Evolutionary conservation across 768 basidiomycete genomes (phyloP).

Genomic region (Macrolepiota fuliginosa): DNA sequence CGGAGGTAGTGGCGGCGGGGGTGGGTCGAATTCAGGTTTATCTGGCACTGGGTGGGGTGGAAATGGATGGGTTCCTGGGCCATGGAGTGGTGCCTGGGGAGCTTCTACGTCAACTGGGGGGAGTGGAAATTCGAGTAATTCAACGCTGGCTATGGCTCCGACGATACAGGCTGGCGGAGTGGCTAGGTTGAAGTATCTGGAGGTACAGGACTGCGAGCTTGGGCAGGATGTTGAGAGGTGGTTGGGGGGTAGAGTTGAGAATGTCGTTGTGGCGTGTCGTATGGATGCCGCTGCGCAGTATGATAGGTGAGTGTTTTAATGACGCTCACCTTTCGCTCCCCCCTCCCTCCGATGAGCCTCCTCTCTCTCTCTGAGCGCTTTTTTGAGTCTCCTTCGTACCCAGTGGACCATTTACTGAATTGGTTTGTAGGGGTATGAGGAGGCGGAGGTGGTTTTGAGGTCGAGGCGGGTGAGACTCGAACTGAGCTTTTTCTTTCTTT

Average conservation of each 20-base stretch:
- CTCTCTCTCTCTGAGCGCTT: background rate
- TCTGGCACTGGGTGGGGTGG: too few species aligned
- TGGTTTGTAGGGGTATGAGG: background rate
- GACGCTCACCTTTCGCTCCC: conserved; percentile 2
- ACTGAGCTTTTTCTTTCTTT: background rate
- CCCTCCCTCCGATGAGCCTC: background rate
- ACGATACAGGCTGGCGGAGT: conserved; percentile 44
- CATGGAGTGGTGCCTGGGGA: too few species aligned
- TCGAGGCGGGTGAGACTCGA: background rate
- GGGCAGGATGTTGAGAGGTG: conserved; percentile 71
- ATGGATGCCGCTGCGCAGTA: conserved; percentile 47
- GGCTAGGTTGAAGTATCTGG: conserved; percentile 55
- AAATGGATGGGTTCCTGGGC: too few species aligned
- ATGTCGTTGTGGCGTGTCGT: conserved; percentile 43
- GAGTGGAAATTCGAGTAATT: too few species aligned
- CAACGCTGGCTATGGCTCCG: too few species aligned
- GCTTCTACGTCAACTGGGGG: too few species aligned
- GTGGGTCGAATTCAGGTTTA: conserved; percentile 16
- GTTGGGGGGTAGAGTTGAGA: conserved; percentile 59
- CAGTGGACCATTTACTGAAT: background rate
- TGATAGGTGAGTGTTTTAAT: conserved; percentile 35
- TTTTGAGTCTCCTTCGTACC: background rate
- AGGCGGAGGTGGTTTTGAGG: conserved; percentile 4
- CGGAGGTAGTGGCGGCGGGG: conserved; percentile 59
- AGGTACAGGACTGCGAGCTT: conserved; percentile 54